These are phyloP conservation scores for Pulveroboletus sp. DNA, from an alignment of 768 basidiomycete genomes.

Conservation along the genomic window DNA sequence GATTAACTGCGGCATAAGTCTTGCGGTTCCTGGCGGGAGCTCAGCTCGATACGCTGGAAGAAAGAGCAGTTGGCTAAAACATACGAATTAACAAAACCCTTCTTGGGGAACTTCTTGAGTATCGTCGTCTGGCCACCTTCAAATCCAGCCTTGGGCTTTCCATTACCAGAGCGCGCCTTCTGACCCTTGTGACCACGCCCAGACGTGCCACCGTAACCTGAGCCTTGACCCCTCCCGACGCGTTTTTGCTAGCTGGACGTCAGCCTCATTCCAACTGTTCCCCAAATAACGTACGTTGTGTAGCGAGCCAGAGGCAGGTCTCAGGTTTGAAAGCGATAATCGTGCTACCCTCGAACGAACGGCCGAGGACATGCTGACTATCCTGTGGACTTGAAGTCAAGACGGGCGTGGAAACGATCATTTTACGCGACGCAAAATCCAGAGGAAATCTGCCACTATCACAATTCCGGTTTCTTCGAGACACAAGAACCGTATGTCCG, in stretches of 20 bases:
- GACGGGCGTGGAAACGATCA: too few species aligned
- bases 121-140: constrained; percentile 98
- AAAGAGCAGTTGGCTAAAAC: constrained; percentile 35
- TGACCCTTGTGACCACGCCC: constrained; percentile 95
- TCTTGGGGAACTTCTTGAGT: constrained; percentile 86
- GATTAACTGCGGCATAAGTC: constrained; percentile 77
- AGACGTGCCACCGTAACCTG: constrained; percentile 87
- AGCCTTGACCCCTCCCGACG: constrained; percentile 89
- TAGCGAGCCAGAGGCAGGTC: constrained; percentile 64
- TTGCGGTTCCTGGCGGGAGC: constrained; percentile 58
- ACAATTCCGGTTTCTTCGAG: too few species aligned
- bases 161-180: constrained; percentile 86
- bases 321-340: constrained; percentile 67
- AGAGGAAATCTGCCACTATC: too few species aligned
- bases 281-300: constrained; percentile 50
- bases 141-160: constrained; percentile 77
- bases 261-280: not conserved
- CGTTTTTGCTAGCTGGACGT: constrained; percentile 73
- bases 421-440: too few species aligned
- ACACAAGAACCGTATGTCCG: too few species aligned
- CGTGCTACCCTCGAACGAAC: constrained; percentile 34
- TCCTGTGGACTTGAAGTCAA: too few species aligned
- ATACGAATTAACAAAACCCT: constrained; percentile 90
- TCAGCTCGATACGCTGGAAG: not conserved
- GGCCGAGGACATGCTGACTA: constrained; percentile 36